Conservation (phyloP, 441 rosid species). For the Cnidoscolus chayamansa region DNA sequence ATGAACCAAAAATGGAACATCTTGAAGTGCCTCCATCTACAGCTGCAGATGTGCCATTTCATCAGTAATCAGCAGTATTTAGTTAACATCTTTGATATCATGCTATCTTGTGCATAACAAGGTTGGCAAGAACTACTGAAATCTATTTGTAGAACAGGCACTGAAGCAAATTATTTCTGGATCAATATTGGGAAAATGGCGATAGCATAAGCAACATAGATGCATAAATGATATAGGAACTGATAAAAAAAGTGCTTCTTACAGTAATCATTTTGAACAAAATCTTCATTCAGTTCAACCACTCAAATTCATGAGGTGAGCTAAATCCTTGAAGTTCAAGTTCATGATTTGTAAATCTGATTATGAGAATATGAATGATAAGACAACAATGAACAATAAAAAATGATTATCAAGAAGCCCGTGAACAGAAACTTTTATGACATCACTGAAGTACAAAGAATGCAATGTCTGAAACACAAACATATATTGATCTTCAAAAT, state of each 20-base stretch:
- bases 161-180: too few relatives aligned
- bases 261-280: too few relatives aligned
- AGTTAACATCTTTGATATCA: too few relatives aligned
- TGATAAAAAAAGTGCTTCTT: too few relatives aligned
- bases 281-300: background rate
- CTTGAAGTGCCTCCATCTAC: background rate
- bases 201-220: too few relatives aligned
- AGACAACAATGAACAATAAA: background rate
- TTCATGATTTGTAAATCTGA: background rate
- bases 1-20: too few relatives aligned
- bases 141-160: too few relatives aligned
- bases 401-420: conserved; percentile 5
- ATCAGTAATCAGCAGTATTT: background rate
- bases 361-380: conserved; percentile 3
- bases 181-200: too few relatives aligned
- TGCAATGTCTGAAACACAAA: conserved; percentile 8
- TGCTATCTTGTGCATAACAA: background rate
- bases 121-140: background rate
- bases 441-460: conserved; percentile 16
- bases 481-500: conserved; percentile 21
- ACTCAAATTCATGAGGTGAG: background rate
- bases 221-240: too few relatives aligned
- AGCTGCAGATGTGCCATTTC: background rate
- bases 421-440: background rate
- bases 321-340: background rate